Conservation (phyloP, 495 filamentous ascomycete species). For the Hypoxylon crocopeplum region DNA sequence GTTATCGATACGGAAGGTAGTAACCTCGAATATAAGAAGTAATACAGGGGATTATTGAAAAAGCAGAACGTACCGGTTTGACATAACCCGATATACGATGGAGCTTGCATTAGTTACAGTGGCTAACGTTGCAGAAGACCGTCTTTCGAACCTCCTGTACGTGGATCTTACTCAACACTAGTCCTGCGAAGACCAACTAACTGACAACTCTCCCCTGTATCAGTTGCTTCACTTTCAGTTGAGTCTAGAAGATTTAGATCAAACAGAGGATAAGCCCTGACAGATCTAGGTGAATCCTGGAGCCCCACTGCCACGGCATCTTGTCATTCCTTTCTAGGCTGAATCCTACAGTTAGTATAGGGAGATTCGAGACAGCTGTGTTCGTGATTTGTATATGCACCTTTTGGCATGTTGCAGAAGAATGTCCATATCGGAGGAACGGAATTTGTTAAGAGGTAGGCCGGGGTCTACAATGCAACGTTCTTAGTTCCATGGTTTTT, state of each 20-base stretch:
- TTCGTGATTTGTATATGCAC: no score
- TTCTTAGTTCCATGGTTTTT: no score
- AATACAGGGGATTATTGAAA: no score
- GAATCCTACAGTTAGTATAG: no score
- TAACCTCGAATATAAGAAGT: conserved; percentile 1
- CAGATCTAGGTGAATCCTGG: conserved; percentile 5
- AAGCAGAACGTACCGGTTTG: no score
- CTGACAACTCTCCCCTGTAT: not conserved
- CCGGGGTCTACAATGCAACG: no score
- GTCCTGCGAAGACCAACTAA: not conserved
- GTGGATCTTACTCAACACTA: not conserved
- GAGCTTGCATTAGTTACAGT: no score
- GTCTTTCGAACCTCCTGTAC: not conserved
- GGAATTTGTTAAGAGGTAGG: no score
- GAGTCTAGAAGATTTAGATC: not conserved
- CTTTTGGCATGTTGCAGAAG: not conserved
- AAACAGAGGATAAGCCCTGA: not conserved
- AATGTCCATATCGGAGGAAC: no score
- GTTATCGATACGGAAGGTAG: conserved; percentile 10
- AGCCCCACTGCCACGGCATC: not conserved
- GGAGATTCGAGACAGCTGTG: no score
- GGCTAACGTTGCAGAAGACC: no score
- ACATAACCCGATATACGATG: no score
- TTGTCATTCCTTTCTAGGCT: not conserved
- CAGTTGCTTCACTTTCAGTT: not conserved